Conservation (phyloP, 495 filamentous ascomycete genomes). For the Pseudoneurospora amorphoporcata region DNA sequence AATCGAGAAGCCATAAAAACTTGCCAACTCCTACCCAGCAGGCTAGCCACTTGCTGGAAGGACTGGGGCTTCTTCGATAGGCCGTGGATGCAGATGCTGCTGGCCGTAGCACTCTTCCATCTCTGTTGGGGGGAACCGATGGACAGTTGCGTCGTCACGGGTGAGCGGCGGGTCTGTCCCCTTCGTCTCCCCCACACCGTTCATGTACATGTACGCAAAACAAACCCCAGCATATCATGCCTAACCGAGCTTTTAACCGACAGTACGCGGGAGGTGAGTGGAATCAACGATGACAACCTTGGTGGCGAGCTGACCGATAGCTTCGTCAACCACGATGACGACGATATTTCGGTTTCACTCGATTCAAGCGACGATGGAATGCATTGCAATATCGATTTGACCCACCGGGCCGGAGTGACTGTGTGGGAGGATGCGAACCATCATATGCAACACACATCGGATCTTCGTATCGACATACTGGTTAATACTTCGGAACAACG, state of each 20-base stretch:
- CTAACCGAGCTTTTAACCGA: constrained; percentile 1
- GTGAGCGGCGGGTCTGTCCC: constrained; percentile 1
- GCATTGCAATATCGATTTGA: neutral
- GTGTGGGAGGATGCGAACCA: neutral
- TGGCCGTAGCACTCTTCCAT: neutral
- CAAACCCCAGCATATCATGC: too few relatives aligned
- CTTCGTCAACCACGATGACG: neutral
- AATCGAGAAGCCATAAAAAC: constrained; percentile 7
- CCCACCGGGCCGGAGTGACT: neutral
- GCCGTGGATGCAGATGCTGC: neutral
- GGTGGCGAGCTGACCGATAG: neutral
- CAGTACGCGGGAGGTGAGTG: constrained; percentile 4
- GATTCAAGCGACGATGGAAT: too few relatives aligned
- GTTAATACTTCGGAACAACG: neutral
- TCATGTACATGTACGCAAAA: too few relatives aligned
- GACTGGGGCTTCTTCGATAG: constrained; percentile 4
- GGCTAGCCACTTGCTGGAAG: constrained; percentile 1
- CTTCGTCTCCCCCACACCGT: neutral
- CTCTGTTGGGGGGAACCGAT: neutral
- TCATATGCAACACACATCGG: neutral
- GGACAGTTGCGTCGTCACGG: neutral
- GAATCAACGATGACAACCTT: neutral
- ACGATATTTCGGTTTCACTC: too few relatives aligned
- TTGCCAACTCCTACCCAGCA: constrained; percentile 3
- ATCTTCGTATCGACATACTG: neutral